Evolutionary conservation across 139 green algal genomes (phyloP).

Genomic region (Nannochloris sp.): DNA sequence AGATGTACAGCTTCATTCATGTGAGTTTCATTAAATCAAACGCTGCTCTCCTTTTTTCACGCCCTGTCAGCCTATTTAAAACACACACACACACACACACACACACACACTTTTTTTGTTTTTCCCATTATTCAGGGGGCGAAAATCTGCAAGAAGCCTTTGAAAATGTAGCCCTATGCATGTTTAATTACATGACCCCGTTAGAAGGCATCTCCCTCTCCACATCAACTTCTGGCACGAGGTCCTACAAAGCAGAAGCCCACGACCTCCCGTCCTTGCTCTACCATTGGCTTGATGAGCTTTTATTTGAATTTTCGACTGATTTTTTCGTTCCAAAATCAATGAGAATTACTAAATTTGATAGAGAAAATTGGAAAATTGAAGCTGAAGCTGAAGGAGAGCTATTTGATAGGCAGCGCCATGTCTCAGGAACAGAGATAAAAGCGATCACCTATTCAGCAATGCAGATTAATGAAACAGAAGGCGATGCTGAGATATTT

Average conservation of each 20-base stretch:
- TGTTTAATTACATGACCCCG: constrained; percentile 87
- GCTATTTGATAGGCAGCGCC: constrained; percentile 48
- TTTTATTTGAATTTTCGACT: constrained; percentile 70
- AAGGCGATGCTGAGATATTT: constrained; percentile 60
- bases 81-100: background rate
- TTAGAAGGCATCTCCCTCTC: constrained; percentile 33
- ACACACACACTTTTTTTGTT: background rate
- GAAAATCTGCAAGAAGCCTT: constrained; percentile 50
- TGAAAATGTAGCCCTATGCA: constrained; percentile 51
- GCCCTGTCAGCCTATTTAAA: too few relatives aligned
- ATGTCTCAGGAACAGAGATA: constrained; percentile 70
- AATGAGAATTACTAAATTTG: constrained; percentile 46
- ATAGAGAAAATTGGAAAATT: constrained; percentile 35
- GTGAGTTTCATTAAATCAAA: constrained; percentile 10
- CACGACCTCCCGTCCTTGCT: constrained; percentile 77
- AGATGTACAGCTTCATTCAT: constrained; percentile 80
- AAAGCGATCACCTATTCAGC: constrained; percentile 88
- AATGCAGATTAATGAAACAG: constrained; percentile 67
- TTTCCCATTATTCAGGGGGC: constrained; percentile 39
- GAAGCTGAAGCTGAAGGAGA: constrained; percentile 45
- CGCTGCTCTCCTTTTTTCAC: background rate
- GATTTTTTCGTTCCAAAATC: constrained; percentile 53
- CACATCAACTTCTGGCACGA: background rate
- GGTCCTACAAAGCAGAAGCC: constrained; percentile 37
- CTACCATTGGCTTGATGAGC: constrained; percentile 77